These are phyloP conservation scores for Mycena chlorophos DNA, from an alignment of 768 basidiomycete species.

Conservation along the genomic window DNA sequence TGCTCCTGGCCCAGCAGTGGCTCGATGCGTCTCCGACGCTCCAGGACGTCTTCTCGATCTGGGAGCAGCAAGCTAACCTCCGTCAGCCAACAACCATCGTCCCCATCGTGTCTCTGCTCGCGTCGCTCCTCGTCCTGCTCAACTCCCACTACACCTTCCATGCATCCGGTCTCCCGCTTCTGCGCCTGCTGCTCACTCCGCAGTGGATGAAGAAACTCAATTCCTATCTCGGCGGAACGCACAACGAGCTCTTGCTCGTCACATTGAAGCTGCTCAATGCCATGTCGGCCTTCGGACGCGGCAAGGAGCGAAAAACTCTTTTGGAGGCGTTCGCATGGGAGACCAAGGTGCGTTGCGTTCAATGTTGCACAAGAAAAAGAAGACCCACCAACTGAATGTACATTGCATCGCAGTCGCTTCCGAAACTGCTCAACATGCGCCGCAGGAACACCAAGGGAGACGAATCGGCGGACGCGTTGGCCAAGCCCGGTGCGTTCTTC, in stretches of 20 bases:
- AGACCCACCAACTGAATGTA: no score
- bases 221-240: conserved; percentile 58
- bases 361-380: neutral
- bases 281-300: conserved; percentile 65
- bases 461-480: conserved; percentile 40
- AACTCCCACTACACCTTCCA: conserved; percentile 73
- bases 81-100: conserved; percentile 41
- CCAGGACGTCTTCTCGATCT: conserved; percentile 61
- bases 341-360: conserved; percentile 51
- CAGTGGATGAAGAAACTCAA: conserved; percentile 58
- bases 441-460: conserved; percentile 54
- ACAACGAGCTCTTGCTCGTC: conserved; percentile 66
- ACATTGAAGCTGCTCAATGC: conserved; percentile 64
- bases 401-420: conserved; percentile 48
- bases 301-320: conserved; percentile 60
- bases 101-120: conserved; percentile 52
- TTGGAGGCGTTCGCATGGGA: conserved; percentile 80
- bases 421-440: conserved; percentile 70
- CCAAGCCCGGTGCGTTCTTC: conserved; percentile 54
- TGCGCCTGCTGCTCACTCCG: conserved; percentile 59
- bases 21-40: conserved; percentile 56
- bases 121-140: conserved; percentile 60
- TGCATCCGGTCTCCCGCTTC: conserved; percentile 57
- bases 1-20: conserved; percentile 64
- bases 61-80: conserved; percentile 46